Conservation (phyloP, 495 filamentous ascomycete species). For the Thermochaetoides thermophila region DNA sequence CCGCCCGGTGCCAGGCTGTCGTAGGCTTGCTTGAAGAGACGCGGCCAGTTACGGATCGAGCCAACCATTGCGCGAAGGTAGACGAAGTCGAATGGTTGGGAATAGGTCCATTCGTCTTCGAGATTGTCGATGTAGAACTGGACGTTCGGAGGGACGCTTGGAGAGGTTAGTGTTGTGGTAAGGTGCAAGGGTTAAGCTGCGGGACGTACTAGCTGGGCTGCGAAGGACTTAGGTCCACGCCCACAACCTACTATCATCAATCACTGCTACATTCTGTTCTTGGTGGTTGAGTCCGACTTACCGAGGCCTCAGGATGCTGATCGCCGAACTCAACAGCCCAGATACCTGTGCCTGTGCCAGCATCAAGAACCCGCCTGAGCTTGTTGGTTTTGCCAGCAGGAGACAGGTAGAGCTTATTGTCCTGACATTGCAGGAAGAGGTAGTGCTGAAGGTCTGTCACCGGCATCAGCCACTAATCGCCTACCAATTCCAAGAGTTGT, state of each 20-base stretch:
- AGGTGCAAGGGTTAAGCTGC: background rate
- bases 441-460: slow-evolving; percentile 6
- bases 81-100: slow-evolving; percentile 32
- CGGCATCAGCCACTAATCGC: background rate
- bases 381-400: background rate
- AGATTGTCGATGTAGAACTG: slow-evolving; percentile 34
- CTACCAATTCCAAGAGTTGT: background rate
- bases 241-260: slow-evolving; percentile 31
- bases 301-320: slow-evolving; percentile 1
- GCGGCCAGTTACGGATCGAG: slow-evolving; percentile 30
- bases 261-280: no score
- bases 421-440: slow-evolving; percentile 3
- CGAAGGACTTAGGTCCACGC: slow-evolving; percentile 29
- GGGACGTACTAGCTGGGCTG: slow-evolving; percentile 17
- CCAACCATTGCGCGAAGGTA: slow-evolving; percentile 29
- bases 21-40: slow-evolving; percentile 12
- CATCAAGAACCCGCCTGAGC: slow-evolving; percentile 32
- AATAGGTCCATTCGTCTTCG: slow-evolving; percentile 32
- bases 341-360: slow-evolving; percentile 37
- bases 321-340: slow-evolving; percentile 37
- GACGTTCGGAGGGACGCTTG: slow-evolving; percentile 30
- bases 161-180: background rate
- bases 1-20: slow-evolving; percentile 12
- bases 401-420: slow-evolving; percentile 2
- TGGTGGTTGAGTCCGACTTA: background rate